phyloP scores from a whole-genome alignment of 345 rosid species.

The Clarkia xantiana region DNA sequence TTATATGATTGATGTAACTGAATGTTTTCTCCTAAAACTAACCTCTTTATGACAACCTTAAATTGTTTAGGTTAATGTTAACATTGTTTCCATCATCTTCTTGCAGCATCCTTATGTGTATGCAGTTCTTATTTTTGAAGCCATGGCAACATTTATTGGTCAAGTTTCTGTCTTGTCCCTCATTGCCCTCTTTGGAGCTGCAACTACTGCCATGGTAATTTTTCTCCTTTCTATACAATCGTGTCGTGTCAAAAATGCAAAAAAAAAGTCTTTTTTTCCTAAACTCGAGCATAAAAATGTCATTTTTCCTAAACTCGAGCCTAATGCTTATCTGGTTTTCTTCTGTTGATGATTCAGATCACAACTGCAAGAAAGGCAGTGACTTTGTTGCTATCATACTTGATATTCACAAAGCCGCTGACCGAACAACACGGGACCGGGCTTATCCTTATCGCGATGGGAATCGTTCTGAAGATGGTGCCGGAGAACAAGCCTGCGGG shows the following conservation, averaged over 20 bases:
- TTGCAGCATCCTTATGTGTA: constrained; percentile 76
- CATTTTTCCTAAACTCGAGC: background rate
- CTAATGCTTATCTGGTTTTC: background rate
- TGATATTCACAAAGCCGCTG: constrained; percentile 83
- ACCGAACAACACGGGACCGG: constrained; percentile 76
- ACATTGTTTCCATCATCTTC: background rate
- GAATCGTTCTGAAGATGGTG: constrained; percentile 63
- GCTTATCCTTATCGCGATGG: constrained; percentile 65
- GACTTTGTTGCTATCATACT: constrained; percentile 52
- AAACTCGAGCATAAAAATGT: background rate
- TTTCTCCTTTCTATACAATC: too few species aligned
- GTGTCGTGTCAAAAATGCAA: too few species aligned
- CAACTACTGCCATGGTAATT: constrained; percentile 85
- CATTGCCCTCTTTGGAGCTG: constrained; percentile 90
- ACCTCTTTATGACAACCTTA: too few species aligned
- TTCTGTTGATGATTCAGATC: constrained; percentile 25
- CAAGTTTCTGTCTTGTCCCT: constrained; percentile 90
- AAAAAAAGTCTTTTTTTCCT: background rate
- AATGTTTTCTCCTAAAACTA: too few species aligned
- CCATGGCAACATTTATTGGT: constrained; percentile 90
- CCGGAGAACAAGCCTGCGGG: constrained; percentile 36
- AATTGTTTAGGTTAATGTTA: too few species aligned
- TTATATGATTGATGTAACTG: too few species aligned
- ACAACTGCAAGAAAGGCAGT: constrained; percentile 83
- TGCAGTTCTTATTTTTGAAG: constrained; percentile 80